phyloP scores from a whole-genome alignment of 73 alveolate genomes.

The Effrenium voratum region DNA sequence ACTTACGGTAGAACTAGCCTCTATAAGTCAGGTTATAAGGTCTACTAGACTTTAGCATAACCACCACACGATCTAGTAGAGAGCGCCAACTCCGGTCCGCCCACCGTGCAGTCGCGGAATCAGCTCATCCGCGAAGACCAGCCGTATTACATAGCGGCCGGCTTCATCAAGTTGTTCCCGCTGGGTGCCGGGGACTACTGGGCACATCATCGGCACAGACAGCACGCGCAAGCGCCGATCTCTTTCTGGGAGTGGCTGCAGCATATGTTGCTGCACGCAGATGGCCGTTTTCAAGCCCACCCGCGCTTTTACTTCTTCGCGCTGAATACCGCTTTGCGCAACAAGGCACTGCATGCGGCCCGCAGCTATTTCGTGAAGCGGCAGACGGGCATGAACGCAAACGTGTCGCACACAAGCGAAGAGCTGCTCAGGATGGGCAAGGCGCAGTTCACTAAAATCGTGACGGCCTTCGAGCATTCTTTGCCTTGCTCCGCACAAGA shows the following conservation, averaged over 20 bases:
- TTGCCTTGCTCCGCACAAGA: background rate
- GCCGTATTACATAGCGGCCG: background rate
- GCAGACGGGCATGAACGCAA: background rate
- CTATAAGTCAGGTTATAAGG: too few relatives aligned
- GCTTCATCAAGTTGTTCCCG: background rate
- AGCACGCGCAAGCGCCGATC: too few relatives aligned
- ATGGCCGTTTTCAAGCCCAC: slow-evolving; percentile 13
- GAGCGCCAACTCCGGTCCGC: background rate
- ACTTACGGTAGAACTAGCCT: too few relatives aligned
- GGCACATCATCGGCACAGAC: background rate
- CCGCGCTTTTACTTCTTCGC: background rate
- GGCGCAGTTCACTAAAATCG: slow-evolving; percentile 5
- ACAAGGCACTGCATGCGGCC: background rate
- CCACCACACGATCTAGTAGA: too few relatives aligned
- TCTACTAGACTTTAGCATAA: too few relatives aligned
- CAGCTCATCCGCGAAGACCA: slow-evolving; percentile 7
- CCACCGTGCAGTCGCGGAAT: background rate
- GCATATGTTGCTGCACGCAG: background rate
- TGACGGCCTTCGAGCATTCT: background rate
- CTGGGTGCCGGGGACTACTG: background rate
- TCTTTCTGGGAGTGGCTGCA: slow-evolving; percentile 6
- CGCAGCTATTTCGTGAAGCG: background rate
- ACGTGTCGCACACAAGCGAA: background rate
- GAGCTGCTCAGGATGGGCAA: background rate
- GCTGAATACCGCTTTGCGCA: background rate